Conservation (phyloP, 495 filamentous ascomycete species). For the Cetradonia linearis region DNA sequence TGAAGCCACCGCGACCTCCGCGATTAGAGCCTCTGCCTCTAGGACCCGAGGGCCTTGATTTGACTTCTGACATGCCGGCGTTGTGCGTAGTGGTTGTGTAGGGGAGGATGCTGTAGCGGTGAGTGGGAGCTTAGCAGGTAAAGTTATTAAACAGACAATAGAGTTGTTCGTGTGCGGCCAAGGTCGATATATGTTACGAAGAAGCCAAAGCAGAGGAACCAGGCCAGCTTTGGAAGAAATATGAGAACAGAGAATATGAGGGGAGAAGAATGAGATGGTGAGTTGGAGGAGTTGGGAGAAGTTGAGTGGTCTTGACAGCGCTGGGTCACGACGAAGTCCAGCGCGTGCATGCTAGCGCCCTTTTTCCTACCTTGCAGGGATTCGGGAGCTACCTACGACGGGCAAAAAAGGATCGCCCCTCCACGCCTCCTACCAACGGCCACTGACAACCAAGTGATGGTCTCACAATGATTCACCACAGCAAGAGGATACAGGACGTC, state of each 20-base stretch:
- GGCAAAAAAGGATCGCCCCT: neutral
- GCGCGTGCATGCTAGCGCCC: constrained; percentile 13
- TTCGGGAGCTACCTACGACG: neutral
- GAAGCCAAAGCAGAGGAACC: neutral
- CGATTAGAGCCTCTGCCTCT: constrained; percentile 74
- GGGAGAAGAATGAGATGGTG: neutral
- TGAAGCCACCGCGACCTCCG: constrained; percentile 74
- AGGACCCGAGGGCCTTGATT: constrained; percentile 62
- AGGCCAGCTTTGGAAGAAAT: neutral
- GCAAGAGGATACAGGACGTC: too few species aligned
- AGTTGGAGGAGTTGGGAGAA: neutral
- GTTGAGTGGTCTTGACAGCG: neutral
- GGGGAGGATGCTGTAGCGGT: neutral
- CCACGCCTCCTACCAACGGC: neutral
- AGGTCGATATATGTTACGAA: neutral
- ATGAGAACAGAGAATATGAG: neutral
- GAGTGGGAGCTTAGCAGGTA: constrained; percentile 16
- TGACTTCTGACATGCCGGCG: constrained; percentile 78
- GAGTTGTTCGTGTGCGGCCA: constrained; percentile 22
- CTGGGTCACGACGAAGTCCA: constrained; percentile 15
- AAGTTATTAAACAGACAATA: constrained; percentile 17
- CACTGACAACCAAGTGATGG: too few species aligned
- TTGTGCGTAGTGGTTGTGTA: constrained; percentile 23
- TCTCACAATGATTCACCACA: too few species aligned
- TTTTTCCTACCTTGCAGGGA: neutral